Percentiles rank a stretch among this genome's conserved stretches.
Conservation (phyloP, 305 asterid species). For the Fraxinus ornus region DNA sequence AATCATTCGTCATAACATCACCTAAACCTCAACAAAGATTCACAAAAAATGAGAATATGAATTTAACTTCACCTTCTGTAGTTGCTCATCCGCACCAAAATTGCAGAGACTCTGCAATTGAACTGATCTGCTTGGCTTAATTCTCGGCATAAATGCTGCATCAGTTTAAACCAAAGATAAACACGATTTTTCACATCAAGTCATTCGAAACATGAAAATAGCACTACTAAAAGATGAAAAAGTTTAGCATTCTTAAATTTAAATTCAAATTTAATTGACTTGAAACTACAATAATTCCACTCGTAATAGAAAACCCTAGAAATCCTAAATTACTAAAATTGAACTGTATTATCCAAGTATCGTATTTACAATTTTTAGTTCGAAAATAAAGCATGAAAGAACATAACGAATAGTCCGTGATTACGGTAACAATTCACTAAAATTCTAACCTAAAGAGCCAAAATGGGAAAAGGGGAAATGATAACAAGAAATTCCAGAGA, state of each 20-base stretch:
- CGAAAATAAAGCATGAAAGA: neutral
- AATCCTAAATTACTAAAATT: neutral
- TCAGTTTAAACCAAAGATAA: slow-evolving; percentile 12
- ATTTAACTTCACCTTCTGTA: slow-evolving; percentile 42
- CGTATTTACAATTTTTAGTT: neutral
- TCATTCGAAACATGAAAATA: neutral
- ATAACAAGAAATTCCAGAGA: neutral
- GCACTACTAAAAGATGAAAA: neutral
- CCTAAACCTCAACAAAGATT: neutral
- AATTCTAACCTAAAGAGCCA: neutral
- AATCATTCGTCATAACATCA: neutral
- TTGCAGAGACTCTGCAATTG: slow-evolving; percentile 59
- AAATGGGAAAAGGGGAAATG: neutral
- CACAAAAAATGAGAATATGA: neutral
- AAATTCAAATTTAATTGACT: neutral
- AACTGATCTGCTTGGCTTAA: slow-evolving; percentile 60
- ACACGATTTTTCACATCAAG: slow-evolving; percentile 23
- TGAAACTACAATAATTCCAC: neutral
- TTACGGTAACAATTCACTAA: neutral
- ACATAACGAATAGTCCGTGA: neutral
- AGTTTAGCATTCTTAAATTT: neutral
- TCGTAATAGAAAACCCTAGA: slow-evolving; percentile 5
- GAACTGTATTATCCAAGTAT: neutral
- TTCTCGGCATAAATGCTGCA: slow-evolving; percentile 86
- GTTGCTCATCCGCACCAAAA: slow-evolving; percentile 54